Evolutionary conservation across 2,329 filamentous ascomycete genomes (phyloP), one percentile per base, ranked within the genome.

Genomic region (Ilyonectria mors-panacis): DNA sequence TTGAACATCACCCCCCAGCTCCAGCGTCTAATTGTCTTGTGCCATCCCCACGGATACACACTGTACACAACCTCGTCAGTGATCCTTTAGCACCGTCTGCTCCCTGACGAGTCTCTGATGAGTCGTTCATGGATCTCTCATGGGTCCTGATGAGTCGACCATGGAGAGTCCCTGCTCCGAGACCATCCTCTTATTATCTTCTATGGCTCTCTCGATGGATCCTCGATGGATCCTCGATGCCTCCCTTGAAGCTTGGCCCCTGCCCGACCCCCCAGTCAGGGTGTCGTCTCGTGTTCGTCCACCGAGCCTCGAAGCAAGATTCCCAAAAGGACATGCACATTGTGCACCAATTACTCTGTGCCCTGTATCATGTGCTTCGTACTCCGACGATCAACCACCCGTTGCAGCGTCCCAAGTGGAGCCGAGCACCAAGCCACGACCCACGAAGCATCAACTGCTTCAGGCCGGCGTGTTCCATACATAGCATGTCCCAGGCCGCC

Each of bases 401-500:
- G 56, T 4, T 37, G 23, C 23, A 57, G 17, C 47, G 10, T 28
- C 28, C 51, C 51, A 47, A 45, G 57, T 61, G 63, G 63, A 65
- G 17, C 48, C 48, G 12, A n/a, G 28, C n/a, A 33, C 10, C 13
- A 30, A 51, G n/a, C 48, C 28, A 50, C 30, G 50, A 35, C 59
- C 42, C 63, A 56, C 55, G 67, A 66, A 39, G 60, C 67, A 61
- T 69, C 67, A 48, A 68, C 47, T 63, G 68, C 68, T 64, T 65
- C 68, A 70, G 57, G 45, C 51, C 68, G 62, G 65, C 59, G 42
- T 61, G 59, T 67, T 70, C 70, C 65, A 70, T 59, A 72, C 72
- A 70, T 54, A 66, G 69, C 48, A 68, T 44, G 70, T 70, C 63
- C 69, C 71, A 75, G 69, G 70, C 42, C 39, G 39, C 63, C 71